These are phyloP conservation scores for Suaeda aralocaspica DNA, from an alignment of 148 eudicot species.

Conservation along the genomic window DNA sequence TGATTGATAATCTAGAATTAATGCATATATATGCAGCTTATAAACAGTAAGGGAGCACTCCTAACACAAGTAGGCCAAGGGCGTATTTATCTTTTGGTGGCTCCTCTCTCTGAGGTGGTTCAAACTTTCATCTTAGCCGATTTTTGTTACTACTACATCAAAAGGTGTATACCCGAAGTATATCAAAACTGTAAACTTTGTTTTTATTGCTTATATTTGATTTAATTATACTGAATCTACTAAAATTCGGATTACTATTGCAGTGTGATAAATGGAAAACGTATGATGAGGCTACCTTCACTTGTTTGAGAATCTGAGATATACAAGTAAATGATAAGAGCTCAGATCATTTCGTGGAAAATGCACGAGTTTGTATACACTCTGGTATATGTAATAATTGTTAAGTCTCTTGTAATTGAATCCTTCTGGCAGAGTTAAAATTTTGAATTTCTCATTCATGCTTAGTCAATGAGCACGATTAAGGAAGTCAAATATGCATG, in stretches of 20 bases:
- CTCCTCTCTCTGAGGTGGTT: constrained; percentile 50
- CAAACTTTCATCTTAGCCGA: constrained; percentile 81
- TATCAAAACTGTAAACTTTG: too few species aligned
- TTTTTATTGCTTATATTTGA: too few species aligned
- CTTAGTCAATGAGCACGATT: too few species aligned
- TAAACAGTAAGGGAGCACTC: constrained; percentile 46
- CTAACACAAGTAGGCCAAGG: constrained; percentile 48
- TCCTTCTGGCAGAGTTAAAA: too few species aligned
- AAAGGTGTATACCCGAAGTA: constrained; percentile 37
- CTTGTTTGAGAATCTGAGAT: constrained; percentile 5
- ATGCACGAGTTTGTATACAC: too few species aligned
- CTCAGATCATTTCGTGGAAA: too few species aligned
- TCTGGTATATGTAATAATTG: too few species aligned
- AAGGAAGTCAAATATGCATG: too few species aligned
- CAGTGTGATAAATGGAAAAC: constrained; percentile 56
- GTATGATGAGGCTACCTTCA: constrained; percentile 48
- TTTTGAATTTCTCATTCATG: too few species aligned
- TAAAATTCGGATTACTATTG: constrained; percentile 6
- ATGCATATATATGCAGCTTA: constrained; percentile 40
- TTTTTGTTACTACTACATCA: constrained; percentile 73
- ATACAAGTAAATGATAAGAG: not conserved
- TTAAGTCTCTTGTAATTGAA: too few species aligned
- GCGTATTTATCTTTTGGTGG: constrained; percentile 48
- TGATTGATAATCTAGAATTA: too few species aligned
- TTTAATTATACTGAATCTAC: too few species aligned